These are phyloP conservation scores for Amanita brunnescens DNA, from an alignment of 768 basidiomycete genomes.

Conservation along the genomic window DNA sequence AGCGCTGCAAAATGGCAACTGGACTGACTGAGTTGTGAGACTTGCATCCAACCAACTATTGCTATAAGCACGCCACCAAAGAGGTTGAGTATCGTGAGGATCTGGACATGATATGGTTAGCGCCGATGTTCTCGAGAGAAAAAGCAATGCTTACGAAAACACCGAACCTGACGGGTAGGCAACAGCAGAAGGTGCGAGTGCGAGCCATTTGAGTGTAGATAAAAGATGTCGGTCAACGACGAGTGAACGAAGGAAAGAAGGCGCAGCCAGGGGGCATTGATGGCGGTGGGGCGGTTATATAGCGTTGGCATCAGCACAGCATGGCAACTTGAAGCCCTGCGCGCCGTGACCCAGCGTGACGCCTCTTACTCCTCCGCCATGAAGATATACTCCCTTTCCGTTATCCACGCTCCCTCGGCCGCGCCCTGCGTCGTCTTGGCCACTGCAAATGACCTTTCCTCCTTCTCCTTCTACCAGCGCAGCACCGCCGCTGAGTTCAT, in stretches of 20 bases:
- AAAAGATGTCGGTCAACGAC: slow-evolving; percentile 4
- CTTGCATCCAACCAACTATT: slow-evolving; percentile 37
- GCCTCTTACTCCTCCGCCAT: slow-evolving; percentile 28
- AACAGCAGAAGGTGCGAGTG: slow-evolving; percentile 54
- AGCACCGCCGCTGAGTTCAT: slow-evolving; percentile 87
- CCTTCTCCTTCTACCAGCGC: slow-evolving; percentile 91
- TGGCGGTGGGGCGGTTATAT: background rate
- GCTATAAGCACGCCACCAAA: slow-evolving; percentile 35
- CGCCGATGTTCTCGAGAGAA: background rate
- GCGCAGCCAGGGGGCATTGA: background rate
- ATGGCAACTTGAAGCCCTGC: background rate
- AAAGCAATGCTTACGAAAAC: slow-evolving; percentile 38
- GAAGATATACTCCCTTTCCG: slow-evolving; percentile 82
- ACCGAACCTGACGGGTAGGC: slow-evolving; percentile 56
- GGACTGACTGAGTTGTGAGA: slow-evolving; percentile 33
- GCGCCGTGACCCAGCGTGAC: background rate
- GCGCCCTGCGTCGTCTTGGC: slow-evolving; percentile 57
- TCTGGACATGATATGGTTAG: slow-evolving; percentile 5
- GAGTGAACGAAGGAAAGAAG: background rate
- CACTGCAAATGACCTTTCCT: slow-evolving; percentile 71
- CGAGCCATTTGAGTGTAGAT: slow-evolving; percentile 23
- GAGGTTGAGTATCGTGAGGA: slow-evolving; percentile 33
- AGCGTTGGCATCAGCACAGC: background rate
- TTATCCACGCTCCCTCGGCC: slow-evolving; percentile 59
- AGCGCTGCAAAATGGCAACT: background rate